These are phyloP conservation scores for Xylaria venustula DNA, from an alignment of 495 filamentous ascomycete species.

Conservation along the genomic window DNA sequence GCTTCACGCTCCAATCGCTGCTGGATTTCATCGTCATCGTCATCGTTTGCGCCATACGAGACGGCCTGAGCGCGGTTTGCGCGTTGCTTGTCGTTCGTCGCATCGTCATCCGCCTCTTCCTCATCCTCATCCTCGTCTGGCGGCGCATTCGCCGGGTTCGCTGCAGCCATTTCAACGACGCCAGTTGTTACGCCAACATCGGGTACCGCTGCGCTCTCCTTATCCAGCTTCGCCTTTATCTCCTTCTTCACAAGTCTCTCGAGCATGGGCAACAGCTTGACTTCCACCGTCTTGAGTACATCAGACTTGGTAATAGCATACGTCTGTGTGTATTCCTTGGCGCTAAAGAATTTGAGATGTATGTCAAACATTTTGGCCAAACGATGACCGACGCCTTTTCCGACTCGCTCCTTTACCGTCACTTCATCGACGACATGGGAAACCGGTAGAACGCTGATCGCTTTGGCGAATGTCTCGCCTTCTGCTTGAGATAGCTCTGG, in stretches of 20 bases:
- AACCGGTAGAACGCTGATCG: constrained; percentile 83
- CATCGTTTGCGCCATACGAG: constrained; percentile 88
- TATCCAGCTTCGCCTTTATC: constrained; percentile 70
- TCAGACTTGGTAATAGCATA: constrained; percentile 80
- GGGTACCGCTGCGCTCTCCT: constrained; percentile 67
- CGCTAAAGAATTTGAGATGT: constrained; percentile 77
- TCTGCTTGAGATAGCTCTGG: constrained; percentile 67
- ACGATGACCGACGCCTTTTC: constrained; percentile 59
- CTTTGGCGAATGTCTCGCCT: constrained; percentile 82
- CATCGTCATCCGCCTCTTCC: constrained; percentile 77
- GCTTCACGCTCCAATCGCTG: constrained; percentile 53
- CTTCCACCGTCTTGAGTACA: constrained; percentile 75
- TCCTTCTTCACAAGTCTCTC: constrained; percentile 67
- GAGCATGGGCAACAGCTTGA: constrained; percentile 70
- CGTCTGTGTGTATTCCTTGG: constrained; percentile 74
- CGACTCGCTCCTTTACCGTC: constrained; percentile 72
- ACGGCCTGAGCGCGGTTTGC: constrained; percentile 75
- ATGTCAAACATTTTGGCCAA: constrained; percentile 84
- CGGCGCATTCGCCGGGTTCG: constrained; percentile 39
- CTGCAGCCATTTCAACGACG: constrained; percentile 57
- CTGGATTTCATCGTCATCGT: constrained; percentile 79
- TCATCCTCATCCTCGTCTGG: constrained; percentile 67
- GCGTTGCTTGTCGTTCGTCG: constrained; percentile 72
- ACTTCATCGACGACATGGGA: constrained; percentile 83
- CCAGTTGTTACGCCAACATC: constrained; percentile 80